Evolutionary conservation across 1,284 basidiomycete genomes (phyloP), one percentile per base, ranked within the genome.

Genomic region (Puccinia polysora): DNA sequence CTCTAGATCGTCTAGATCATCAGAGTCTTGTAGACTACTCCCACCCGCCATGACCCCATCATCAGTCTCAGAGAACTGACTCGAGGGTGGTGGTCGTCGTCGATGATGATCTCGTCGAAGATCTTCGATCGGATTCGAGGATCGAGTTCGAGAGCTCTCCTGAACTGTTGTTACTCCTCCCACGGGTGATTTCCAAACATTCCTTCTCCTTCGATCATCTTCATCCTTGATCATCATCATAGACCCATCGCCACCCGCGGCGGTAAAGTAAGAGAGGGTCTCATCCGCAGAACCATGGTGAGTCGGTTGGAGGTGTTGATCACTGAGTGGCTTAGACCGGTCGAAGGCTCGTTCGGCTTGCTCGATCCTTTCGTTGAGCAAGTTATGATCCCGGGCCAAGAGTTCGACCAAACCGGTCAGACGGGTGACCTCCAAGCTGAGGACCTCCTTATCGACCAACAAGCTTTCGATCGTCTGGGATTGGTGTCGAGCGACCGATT

Each of bases 391-490:
- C 12, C 62, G 23, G 15, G 62, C 47, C 14, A 64, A 36, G 4
- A 64, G 43, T 28, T 64, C 58, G n/a, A 60, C 65, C 7, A 67
- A 20, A 3, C 65, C 65, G 6, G 65, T 67, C 50, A 67, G 38
- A 8, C 65, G 50, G 2, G 50, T 38, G 18, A 67, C 65, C 23
- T 67, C 65, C 14, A 67, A n/a, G 10, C 25, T 40, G 2, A 67
- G 52, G 14, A 67, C 38, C 25, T 67, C 65, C 65, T 67, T 67
- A 28, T 67, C 52, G 12, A 67, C 8, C 36, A 67, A 55, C 3
- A 67, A 25, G 1, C 34, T 18, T 52, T 67, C 65, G 36, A 67
- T 67, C 34, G 47, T 53, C 28, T 67, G 47, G 12, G 65, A 67
- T 34, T 67, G 65, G 2, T 50, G 38, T 2, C 52, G 49, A 2